These are phyloP conservation scores for Phytopythium boreale DNA, from an alignment of 352 stramenopile species.

Conservation along the genomic window DNA sequence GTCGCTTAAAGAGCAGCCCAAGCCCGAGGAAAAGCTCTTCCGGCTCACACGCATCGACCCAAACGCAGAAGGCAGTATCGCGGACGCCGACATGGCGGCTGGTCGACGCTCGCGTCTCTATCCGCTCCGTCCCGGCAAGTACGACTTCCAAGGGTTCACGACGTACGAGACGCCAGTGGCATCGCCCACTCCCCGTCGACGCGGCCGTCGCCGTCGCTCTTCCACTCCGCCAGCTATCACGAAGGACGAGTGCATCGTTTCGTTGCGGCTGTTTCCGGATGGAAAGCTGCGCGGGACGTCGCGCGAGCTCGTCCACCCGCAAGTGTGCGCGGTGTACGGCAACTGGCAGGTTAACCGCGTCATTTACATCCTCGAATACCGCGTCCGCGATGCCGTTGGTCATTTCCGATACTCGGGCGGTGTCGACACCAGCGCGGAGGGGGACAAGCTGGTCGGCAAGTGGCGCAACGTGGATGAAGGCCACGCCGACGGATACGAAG, in stretches of 20 bases:
- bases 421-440: conserved; percentile 23
- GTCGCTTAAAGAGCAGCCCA: neutral
- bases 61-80: neutral
- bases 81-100: conserved; percentile 15
- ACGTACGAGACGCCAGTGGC: conserved; percentile 26
- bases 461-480: conserved; percentile 62
- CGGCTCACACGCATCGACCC: conserved; percentile 11
- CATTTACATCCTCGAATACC: conserved; percentile 58
- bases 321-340: conserved; percentile 46
- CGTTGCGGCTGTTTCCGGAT: conserved; percentile 49
- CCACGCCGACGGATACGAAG: conserved; percentile 42
- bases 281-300: conserved; percentile 51
- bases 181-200: neutral
- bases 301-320: conserved; percentile 54
- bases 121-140: conserved; percentile 51
- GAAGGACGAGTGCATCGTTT: conserved; percentile 66
- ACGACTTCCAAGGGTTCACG: conserved; percentile 64
- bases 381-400: conserved; percentile 59
- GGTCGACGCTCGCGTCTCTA: conserved; percentile 29
- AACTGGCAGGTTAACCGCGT: conserved; percentile 55
- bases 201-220: neutral
- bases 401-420: conserved; percentile 60
- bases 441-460: conserved; percentile 38
- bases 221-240: conserved; percentile 8
- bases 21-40: conserved; percentile 14